Evolutionary conservation across 164 flowering plant species (phyloP), one percentile per base, ranked within the genome.

Genomic region (Warburgia ugandensis): DNA sequence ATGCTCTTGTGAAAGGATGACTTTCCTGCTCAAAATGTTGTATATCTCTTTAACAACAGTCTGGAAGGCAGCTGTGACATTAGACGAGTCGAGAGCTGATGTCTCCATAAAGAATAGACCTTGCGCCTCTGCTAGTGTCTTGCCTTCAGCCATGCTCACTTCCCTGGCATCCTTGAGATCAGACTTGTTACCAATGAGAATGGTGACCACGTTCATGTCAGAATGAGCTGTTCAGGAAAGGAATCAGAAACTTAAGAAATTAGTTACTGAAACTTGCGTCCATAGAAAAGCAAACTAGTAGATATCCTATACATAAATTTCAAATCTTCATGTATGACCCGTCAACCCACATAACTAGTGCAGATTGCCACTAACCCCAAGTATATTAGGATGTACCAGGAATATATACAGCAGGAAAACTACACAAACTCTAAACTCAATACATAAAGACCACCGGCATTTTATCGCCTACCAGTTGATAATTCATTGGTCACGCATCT

Each of bases 171-270:
- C 82, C 68, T 63, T 73, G 19, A 83, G 82, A 71, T 83, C 90
- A 29, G 80, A 54, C 64, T 83, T 83, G 74, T 83, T 83, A 25
- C 90, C 90, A 22, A 83, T 74, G 36, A 83, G 80, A 47, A 83
- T 76, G n/a, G 90, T 83, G 7, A 83, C 77, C 23, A 83, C 90
- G 48, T 83, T 78, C 90, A 83, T 83, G 62, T 83, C 82, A 1
- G 90, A 83, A 61, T 83, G 86, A 59, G 78, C 90, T 83, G 86
- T 51, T 45, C 63, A 61, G 53, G 29, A 38, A 33, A 29, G 9
- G 31, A 45, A 17, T 28, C 13, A 30, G 0, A 14, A 11, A 44
- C 23, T 12, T 44, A 23, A 22, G 23, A 44, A 25, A 26, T 13
- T 1, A 16, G 13, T 11, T 25, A 20, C 28, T 9, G 41, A 37